phyloP scores from a whole-genome alignment of 495 filamentous ascomycete species.

The Hypoxylon cercidicola region DNA sequence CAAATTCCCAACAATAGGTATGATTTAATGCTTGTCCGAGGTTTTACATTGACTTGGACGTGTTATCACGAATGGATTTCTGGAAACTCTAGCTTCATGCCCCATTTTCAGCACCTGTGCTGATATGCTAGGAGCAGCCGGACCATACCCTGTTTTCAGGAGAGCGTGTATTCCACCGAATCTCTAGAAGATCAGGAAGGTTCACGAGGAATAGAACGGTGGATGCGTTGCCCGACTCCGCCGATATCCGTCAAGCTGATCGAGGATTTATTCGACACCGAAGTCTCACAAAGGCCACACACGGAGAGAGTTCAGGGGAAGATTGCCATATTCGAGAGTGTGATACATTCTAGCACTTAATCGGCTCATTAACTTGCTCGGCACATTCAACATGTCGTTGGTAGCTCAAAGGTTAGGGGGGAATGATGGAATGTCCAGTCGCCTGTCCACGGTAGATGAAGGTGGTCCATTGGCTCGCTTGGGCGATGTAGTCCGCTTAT shows the following conservation, averaged over 20 bases:
- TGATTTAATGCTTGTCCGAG: conserved; percentile 8
- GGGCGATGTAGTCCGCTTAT: conserved; percentile 8
- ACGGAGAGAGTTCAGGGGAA: conserved; percentile 17
- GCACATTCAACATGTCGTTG: conserved; percentile 1
- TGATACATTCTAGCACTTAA: conserved; percentile 14
- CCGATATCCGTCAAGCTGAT: conserved; percentile 21
- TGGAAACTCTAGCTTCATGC: neutral
- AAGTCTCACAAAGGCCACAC: neutral
- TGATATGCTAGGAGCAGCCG: conserved; percentile 21
- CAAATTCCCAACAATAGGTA: conserved; percentile 33
- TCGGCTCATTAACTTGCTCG: neutral
- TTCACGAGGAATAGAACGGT: conserved; percentile 29
- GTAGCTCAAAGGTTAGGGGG: neutral
- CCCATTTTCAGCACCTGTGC: conserved; percentile 5
- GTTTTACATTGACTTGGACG: conserved; percentile 1
- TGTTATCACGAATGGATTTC: neutral
- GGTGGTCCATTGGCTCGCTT: neutral
- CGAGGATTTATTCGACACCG: conserved; percentile 9
- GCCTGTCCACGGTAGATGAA: neutral
- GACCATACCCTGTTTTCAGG: conserved; percentile 26
- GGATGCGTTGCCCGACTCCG: conserved; percentile 39
- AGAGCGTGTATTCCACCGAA: conserved; percentile 35
- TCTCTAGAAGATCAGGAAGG: conserved; percentile 34
- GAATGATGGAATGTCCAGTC: conserved; percentile 1
- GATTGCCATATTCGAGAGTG: conserved; percentile 13